A percentile compares a stretch with the other conserved stretches of the same genome.
Evolutionary conservation across 2,329 filamentous ascomycete genomes (phyloP).

Genomic region (Alternaria dauci): DNA sequence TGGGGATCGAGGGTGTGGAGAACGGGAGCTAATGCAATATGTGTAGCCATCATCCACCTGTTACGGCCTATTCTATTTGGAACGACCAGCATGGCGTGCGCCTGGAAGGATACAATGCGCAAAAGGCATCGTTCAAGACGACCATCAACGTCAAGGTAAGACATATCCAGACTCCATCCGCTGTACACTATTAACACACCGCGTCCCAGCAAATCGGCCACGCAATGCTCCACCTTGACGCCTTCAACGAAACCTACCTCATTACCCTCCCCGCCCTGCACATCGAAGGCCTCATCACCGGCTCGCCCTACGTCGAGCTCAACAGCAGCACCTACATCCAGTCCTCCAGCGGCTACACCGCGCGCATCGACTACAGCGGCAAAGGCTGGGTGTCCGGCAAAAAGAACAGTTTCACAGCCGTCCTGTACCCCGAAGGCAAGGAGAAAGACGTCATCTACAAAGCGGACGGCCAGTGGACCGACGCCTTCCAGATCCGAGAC

Average conservation of each 20-base stretch:
- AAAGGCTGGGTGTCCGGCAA: constrained; percentile 95
- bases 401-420: constrained; percentile 88
- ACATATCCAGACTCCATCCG: not conserved
- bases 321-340: constrained; percentile 85
- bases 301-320: constrained; percentile 88
- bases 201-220: constrained; percentile 76
- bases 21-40: constrained; percentile 14
- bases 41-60: constrained; percentile 83
- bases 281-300: constrained; percentile 90
- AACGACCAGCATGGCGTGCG: constrained; percentile 83
- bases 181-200: constrained; percentile 8
- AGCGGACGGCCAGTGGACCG: constrained; percentile 90
- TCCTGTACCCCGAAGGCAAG: constrained; percentile 72
- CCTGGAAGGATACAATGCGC: constrained; percentile 87
- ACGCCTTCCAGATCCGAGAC: constrained; percentile 79
- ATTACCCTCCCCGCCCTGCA: constrained; percentile 92
- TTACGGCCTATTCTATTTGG: constrained; percentile 91
- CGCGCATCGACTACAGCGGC: constrained; percentile 91
- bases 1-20: too few relatives aligned
- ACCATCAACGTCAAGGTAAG: constrained; percentile 85
- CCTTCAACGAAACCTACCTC: constrained; percentile 75
- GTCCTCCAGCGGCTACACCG: constrained; percentile 84
- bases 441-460: constrained; percentile 81
- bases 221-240: constrained; percentile 78
- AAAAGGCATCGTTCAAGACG: constrained; percentile 92